Conservation (phyloP, 2,329 filamentous ascomycete species). For the Arthrobotrys musiformis region DNA sequence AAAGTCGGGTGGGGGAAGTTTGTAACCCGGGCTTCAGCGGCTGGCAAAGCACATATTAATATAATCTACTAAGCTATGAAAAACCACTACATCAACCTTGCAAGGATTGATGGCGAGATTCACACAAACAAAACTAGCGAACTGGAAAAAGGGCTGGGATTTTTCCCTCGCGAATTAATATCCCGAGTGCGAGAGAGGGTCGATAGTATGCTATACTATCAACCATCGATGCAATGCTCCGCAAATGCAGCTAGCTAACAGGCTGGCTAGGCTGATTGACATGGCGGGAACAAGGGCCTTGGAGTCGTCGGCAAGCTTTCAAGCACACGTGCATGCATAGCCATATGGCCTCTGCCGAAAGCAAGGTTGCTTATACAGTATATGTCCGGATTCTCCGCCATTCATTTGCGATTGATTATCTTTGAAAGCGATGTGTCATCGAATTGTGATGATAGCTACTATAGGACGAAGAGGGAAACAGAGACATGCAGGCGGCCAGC, state of each 20-base stretch:
- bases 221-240: constrained; percentile 19
- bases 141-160: neutral
- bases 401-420: constrained; percentile 15
- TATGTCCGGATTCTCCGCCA: constrained; percentile 17
- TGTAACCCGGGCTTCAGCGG: constrained; percentile 11
- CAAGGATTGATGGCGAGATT: constrained; percentile 27
- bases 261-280: neutral
- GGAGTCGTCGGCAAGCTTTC: constrained; percentile 35
- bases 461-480: neutral
- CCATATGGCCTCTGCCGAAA: constrained; percentile 2
- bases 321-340: constrained; percentile 33
- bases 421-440: constrained; percentile 8
- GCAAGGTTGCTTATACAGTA: neutral
- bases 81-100: neutral
- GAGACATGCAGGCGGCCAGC: neutral
- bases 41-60: constrained; percentile 23
- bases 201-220: constrained; percentile 17
- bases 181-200: constrained; percentile 15
- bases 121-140: neutral
- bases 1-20: constrained; percentile 21
- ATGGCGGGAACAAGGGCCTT: constrained; percentile 22
- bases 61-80: constrained; percentile 3
- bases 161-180: constrained; percentile 20
- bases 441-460: neutral
- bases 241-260: constrained; percentile 14